Conservation (phyloP, 2,329 filamentous ascomycete genomes). For the Colletotrichum sp. region DNA sequence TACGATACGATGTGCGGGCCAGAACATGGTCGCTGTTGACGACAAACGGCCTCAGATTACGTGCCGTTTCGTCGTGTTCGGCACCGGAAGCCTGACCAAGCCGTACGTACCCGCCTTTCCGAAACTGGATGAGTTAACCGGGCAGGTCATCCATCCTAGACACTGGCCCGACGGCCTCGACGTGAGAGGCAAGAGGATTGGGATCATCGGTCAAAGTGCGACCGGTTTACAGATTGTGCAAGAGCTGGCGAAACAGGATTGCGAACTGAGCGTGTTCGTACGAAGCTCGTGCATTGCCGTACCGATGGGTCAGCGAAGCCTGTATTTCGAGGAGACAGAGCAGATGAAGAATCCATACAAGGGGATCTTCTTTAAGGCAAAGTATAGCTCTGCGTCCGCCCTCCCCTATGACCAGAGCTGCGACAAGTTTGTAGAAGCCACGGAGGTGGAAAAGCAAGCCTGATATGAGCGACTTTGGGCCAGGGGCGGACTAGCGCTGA, state of each 20-base stretch:
- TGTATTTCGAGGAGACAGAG: constrained; percentile 51
- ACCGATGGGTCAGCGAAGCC: constrained; percentile 57
- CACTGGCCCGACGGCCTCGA: constrained; percentile 25
- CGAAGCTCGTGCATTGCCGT: constrained; percentile 63
- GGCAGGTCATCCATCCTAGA: constrained; percentile 32
- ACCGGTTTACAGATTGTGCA: background rate
- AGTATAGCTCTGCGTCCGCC: background rate
- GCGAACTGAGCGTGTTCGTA: constrained; percentile 52
- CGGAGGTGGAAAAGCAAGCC: constrained; percentile 44
- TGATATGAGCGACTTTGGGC: constrained; percentile 48
- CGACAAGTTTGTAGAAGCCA: constrained; percentile 6
- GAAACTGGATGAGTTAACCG: constrained; percentile 36
- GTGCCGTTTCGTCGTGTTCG: too few relatives aligned
- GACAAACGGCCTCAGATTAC: too few relatives aligned
- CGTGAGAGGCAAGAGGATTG: background rate
- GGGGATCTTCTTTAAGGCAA: constrained; percentile 41
- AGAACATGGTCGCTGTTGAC: too few relatives aligned
- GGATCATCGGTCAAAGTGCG: background rate
- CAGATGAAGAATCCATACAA: constrained; percentile 38
- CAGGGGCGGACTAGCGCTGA: constrained; percentile 50
- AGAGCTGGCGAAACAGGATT: constrained; percentile 34
- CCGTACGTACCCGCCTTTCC: constrained; percentile 37
- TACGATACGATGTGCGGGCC: too few relatives aligned
- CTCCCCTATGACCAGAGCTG: background rate
- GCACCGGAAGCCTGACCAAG: constrained; percentile 26